Evolutionary conservation across 192 early-diverging fungal genomes (phyloP), one percentile per base, ranked within the genome.

Genomic region (Backusella tuberculispora): DNA sequence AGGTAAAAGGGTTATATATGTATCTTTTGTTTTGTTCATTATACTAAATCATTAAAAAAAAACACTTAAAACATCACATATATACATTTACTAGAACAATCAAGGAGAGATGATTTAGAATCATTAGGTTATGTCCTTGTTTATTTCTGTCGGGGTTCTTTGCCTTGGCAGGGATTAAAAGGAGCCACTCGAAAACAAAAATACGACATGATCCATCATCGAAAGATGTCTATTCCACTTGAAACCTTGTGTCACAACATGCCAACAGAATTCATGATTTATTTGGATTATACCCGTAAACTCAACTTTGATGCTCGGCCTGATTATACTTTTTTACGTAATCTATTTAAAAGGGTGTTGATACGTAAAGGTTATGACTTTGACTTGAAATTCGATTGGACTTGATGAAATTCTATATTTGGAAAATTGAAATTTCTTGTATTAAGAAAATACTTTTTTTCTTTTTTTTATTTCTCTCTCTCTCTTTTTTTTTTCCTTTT

Each of bases 161-260:
- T 97, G 56, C 95, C 95, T 80, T 97, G 95, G 95, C 95, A 97
- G 81, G 95, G 95, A 15, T 84, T 95, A 66, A 97, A 96, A 79
- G 95, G 94, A 6, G 91, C 90, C 6, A 97, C 92, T 50, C 95
- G 95, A 84, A 94, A 94, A 82, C 94, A 95, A 90, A 95, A 96
- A 84, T 96, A 97, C 81, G 95, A 97, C 82, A 92, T 94, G 74
- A 97, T 97, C 76, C 93, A 93, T 92, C 93, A 95, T 73, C 94
- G 92, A 84, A 97, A 97, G 85, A 94, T 96, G 90, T 93, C 88
- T 17, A 95, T 94, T 19, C 87, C 90, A 24, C 92, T 93, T 13
- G 95, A 94, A 77, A 83, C 90, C 72, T 85, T 97, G 14, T 96
- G 95, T 83, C 89, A 91, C 43, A 90, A 90, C 5, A 91, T 90